A percentile compares a stretch with the other conserved stretches of the same genome.
Evolutionary conservation across 768 basidiomycete genomes (phyloP).

Genomic region (Mycena leptocephala): DNA sequence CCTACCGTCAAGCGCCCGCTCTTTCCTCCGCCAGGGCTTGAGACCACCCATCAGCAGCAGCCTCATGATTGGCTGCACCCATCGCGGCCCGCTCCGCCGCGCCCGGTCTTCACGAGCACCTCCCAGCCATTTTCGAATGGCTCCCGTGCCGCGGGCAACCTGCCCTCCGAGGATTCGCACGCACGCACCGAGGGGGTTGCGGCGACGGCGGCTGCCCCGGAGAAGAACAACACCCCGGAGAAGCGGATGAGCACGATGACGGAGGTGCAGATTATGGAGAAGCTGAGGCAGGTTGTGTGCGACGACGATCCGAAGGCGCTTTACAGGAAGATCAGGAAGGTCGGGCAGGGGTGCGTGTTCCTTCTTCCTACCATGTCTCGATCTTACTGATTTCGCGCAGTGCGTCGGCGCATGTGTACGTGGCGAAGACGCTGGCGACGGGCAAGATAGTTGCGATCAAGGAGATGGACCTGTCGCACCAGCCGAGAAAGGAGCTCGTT

Average conservation of each 20-base stretch:
- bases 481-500: conserved; percentile 97
- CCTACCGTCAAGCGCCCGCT: conserved; percentile 63
- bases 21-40: conserved; percentile 50
- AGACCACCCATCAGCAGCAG: conserved; percentile 75
- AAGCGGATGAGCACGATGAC: conserved; percentile 97
- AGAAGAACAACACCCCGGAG: conserved; percentile 77
- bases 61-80: too few species aligned
- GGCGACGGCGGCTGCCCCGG: conserved; percentile 82
- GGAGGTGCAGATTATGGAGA: conserved; percentile 99
- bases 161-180: too few species aligned
- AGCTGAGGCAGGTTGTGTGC: conserved; percentile 90
- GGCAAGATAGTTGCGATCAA: conserved; percentile 97
- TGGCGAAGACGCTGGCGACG: conserved; percentile 90
- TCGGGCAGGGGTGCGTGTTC: conserved; percentile 92
- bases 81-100: conserved; percentile 78
- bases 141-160: too few species aligned
- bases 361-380: conserved; percentile 8
- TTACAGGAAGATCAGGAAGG: conserved; percentile 98
- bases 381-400: conserved; percentile 56
- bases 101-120: conserved; percentile 74
- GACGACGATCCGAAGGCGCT: conserved; percentile 89
- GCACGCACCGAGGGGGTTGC: conserved; percentile 61
- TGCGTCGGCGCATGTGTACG: conserved; percentile 98
- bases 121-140: too few species aligned
- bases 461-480: conserved; percentile 97